Conservation (phyloP, 352 stramenopile species). For the Pythium angustatum region DNA sequence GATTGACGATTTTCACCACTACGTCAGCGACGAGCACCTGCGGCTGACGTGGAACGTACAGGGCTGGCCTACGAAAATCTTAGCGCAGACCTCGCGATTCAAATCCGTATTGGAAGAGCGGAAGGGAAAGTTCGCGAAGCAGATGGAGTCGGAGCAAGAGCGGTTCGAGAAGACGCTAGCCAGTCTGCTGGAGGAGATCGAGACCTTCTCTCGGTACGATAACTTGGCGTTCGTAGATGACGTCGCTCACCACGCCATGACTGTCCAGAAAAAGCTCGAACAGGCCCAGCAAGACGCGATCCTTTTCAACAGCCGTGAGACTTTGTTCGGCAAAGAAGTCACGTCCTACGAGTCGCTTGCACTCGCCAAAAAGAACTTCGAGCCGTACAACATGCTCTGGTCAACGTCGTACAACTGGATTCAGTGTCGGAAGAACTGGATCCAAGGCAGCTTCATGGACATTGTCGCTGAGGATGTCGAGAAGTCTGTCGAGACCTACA, state of each 20-base stretch:
- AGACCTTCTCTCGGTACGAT: constrained; percentile 86
- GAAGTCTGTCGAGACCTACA: constrained; percentile 85
- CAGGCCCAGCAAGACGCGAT: constrained; percentile 89
- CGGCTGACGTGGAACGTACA: constrained; percentile 89
- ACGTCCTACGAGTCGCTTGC: constrained; percentile 88
- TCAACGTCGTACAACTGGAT: constrained; percentile 91
- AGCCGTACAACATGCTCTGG: constrained; percentile 94
- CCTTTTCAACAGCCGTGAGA: constrained; percentile 93
- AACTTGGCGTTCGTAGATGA: constrained; percentile 89
- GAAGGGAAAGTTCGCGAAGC: constrained; percentile 88
- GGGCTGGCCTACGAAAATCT: constrained; percentile 89
- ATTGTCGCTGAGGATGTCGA: constrained; percentile 93
- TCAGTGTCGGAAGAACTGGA: constrained; percentile 91
- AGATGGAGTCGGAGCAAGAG: constrained; percentile 94
- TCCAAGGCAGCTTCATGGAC: constrained; percentile 87
- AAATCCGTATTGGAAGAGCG: constrained; percentile 77
- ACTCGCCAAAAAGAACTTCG: constrained; percentile 92
- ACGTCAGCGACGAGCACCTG: constrained; percentile 85
- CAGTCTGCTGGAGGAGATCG: constrained; percentile 85
- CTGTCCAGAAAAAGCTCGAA: constrained; percentile 87
- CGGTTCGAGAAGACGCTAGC: constrained; percentile 89
- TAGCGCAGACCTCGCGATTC: constrained; percentile 75
- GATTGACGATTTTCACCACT: constrained; percentile 83
- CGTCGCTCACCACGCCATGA: constrained; percentile 82
- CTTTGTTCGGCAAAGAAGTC: constrained; percentile 87